Evolutionary conservation across 169 alveolate genomes (phyloP), one percentile per base, ranked within the genome.

Genomic region (Eimeria sp.): DNA sequence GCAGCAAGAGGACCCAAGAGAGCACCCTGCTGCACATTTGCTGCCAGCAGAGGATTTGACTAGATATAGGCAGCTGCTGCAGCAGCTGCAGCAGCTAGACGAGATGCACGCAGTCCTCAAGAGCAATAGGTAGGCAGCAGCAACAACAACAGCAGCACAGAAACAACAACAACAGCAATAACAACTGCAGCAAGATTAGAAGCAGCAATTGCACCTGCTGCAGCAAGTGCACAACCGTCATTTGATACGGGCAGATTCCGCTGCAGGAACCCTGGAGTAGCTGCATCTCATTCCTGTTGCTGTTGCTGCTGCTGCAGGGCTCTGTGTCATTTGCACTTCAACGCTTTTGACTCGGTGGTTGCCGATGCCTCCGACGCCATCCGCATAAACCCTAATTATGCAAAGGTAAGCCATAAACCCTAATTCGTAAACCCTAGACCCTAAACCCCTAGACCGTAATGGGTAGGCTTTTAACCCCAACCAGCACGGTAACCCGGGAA

Each of bases 331-430:
- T 82, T 97, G 63, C 96, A 97, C 57, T 90, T 96, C 90, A 96
- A 95, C 25, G 96, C 97, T 43, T 97, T 97, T 95, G 98, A 98
- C 51, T 73, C 95, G 61, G 98, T 98, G 40, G 86, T 98, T 18
- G 97, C 96, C 45, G 99, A 98, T 80, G 87, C 98, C 76, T 91
- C 97, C n/a, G 98, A 98, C 61, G 98, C 99, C 49, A 92, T 98
- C 25, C 76, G 89, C 78, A 88, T 73, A 43, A 96, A 98, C 96
- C 97, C 97, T 4, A 63, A 97, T 27, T 98, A 98, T 87, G 94
- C 97, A 40, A 98, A 97, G 97, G 98, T 96, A 63, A 72, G 34
- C 57, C 2, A 47, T 54, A 73, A n/a, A 73, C 84, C 51, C 84
- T 73, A 73, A 40, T 2, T 6, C 57, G 3, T 65, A 2, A 4